Evolutionary conservation across 1,284 basidiomycete species (phyloP).

Genomic region (Peniophora sp.): DNA sequence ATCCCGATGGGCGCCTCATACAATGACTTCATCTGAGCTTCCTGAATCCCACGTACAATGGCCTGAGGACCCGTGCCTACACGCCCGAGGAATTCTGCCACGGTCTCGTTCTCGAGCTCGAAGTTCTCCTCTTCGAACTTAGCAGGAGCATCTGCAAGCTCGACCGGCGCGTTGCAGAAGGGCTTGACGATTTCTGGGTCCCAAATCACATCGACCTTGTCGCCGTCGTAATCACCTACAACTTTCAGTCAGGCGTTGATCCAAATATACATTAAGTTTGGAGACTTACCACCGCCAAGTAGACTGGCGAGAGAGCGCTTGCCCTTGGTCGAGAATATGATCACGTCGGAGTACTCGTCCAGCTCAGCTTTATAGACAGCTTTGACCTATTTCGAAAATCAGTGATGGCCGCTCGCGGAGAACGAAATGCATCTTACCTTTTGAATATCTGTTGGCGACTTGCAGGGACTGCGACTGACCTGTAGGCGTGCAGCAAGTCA

Average conservation of each 20-base stretch:
- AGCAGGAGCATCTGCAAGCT: slow-evolving; percentile 23
- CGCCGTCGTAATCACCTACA: slow-evolving; percentile 40
- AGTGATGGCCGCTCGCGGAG: neutral
- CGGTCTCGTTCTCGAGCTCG: slow-evolving; percentile 32
- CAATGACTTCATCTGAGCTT: slow-evolving; percentile 9
- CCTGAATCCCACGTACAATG: slow-evolving; percentile 30
- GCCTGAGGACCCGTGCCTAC: slow-evolving; percentile 11
- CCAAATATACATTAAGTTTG: neutral
- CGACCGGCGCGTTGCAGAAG: slow-evolving; percentile 39
- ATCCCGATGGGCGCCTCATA: neutral
- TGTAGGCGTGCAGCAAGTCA: slow-evolving; percentile 8
- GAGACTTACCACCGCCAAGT: slow-evolving; percentile 29
- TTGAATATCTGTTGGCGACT: slow-evolving; percentile 35
- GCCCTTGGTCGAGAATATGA: slow-evolving; percentile 32
- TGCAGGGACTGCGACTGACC: slow-evolving; percentile 39
- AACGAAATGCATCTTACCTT: slow-evolving; percentile 21
- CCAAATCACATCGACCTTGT: slow-evolving; percentile 32
- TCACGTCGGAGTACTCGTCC: slow-evolving; percentile 28
- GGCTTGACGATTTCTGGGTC: slow-evolving; percentile 32
- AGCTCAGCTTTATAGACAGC: slow-evolving; percentile 28
- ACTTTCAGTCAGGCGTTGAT: neutral
- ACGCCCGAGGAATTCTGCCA: slow-evolving; percentile 27
- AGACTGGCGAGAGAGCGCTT: slow-evolving; percentile 29
- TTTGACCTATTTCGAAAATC: slow-evolving; percentile 22
- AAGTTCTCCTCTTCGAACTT: slow-evolving; percentile 22